A percentile compares a stretch with the other conserved stretches of the same genome.
Evolutionary conservation across 129 eudicot species (phyloP).

Genomic region (Artemisia argyi): DNA sequence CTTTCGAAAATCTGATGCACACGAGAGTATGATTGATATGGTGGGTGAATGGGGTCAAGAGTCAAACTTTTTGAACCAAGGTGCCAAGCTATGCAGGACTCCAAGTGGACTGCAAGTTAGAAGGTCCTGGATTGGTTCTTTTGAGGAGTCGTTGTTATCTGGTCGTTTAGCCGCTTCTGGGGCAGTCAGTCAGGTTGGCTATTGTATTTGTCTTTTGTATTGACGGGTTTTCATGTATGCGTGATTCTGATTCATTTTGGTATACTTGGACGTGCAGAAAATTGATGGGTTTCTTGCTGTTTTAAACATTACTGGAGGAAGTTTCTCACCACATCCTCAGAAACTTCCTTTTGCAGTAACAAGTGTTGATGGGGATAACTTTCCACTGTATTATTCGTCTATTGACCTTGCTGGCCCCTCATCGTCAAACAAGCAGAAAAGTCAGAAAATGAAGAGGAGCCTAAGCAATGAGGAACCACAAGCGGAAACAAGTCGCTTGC

Average conservation of each 20-base stretch:
- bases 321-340: slow-evolving; percentile 86
- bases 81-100: slow-evolving; percentile 57
- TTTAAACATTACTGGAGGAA: slow-evolving; percentile 84
- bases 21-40: slow-evolving; percentile 42
- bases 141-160: slow-evolving; percentile 95
- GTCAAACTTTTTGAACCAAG: slow-evolving; percentile 36
- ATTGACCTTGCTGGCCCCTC: slow-evolving; percentile 59
- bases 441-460: slow-evolving; percentile 52
- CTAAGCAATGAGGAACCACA: slow-evolving; percentile 54
- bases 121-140: slow-evolving; percentile 96
- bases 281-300: slow-evolving; percentile 98
- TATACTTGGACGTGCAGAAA: slow-evolving; percentile 53
- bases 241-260: slow-evolving; percentile 8
- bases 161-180: slow-evolving; percentile 81
- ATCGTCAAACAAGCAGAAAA: slow-evolving; percentile 47
- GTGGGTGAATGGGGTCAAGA: slow-evolving; percentile 46
- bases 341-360: slow-evolving; percentile 94
- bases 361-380: slow-evolving; percentile 89
- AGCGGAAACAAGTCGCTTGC: slow-evolving; percentile 57
- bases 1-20: slow-evolving; percentile 41
- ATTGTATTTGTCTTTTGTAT: not conserved
- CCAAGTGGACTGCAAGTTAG: slow-evolving; percentile 77
- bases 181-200: slow-evolving; percentile 65
- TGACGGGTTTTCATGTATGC: not conserved
- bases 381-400: slow-evolving; percentile 78